phyloP scores from a whole-genome alignment of 495 filamentous ascomycete genomes.

The Pseudevernia furfuracea region DNA sequence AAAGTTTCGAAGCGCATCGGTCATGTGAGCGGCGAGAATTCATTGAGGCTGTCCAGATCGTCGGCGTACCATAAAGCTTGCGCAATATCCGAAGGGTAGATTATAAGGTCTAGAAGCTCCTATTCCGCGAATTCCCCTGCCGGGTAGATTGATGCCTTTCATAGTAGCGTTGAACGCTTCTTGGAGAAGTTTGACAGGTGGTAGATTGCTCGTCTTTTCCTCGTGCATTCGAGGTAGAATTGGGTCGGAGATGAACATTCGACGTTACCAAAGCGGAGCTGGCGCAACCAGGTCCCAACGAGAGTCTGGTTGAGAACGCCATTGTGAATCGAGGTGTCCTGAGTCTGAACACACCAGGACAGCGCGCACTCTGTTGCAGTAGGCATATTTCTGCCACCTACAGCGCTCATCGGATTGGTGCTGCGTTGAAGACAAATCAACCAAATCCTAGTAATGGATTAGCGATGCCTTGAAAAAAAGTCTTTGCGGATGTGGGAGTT shows the following conservation, averaged over 20 bases:
- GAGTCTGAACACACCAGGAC: neutral
- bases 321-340: neutral
- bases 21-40: conserved; percentile 6
- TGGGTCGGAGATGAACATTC: neutral
- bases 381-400: neutral
- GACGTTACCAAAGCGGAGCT: neutral
- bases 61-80: neutral
- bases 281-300: neutral
- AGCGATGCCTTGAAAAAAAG: neutral
- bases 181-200: neutral
- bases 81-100: neutral
- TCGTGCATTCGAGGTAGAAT: neutral
- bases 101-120: neutral
- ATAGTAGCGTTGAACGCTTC: neutral
- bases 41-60: conserved; percentile 1
- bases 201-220: neutral
- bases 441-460: neutral
- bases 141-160: neutral
- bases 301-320: neutral
- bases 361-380: neutral
- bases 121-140: neutral
- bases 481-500: neutral
- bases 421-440: neutral
- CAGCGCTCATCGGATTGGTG: neutral
- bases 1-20: neutral